Conservation (phyloP, 495 filamentous ascomycete genomes). For the Glutinoglossum americanum region DNA sequence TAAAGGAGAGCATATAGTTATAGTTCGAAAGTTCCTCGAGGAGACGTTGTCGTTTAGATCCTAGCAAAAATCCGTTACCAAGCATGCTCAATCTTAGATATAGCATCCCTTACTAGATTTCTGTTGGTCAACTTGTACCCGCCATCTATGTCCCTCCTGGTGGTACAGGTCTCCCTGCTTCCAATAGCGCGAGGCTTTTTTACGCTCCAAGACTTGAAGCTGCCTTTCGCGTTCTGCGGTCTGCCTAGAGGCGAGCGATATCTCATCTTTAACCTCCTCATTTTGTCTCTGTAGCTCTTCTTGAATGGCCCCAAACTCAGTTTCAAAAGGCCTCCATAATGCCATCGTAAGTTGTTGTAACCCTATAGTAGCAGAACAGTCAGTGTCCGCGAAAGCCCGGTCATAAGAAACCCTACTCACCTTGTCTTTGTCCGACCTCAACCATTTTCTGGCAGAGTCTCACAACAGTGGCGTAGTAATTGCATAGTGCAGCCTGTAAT, state of each 20-base stretch:
- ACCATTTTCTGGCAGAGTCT: constrained; percentile 15
- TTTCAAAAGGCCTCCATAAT: constrained; percentile 5
- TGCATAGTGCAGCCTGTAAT: constrained; percentile 16
- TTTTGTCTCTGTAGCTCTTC: constrained; percentile 1
- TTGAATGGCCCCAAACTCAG: constrained; percentile 10
- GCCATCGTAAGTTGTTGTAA: neutral
- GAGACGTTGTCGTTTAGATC: constrained; percentile 3
- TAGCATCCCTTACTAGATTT: neutral
- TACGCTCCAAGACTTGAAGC: neutral
- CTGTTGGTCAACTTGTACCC: neutral
- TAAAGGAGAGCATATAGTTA: constrained; percentile 6
- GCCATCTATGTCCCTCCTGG: neutral
- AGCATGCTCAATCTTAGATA: neutral
- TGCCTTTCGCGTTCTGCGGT: neutral
- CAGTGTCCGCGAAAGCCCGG: neutral
- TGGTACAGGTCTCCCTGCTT: neutral
- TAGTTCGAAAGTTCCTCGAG: constrained; percentile 6
- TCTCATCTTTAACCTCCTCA: constrained; percentile 8
- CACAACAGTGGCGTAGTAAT: constrained; percentile 18
- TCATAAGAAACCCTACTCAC: neutral
- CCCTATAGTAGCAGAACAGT: neutral
- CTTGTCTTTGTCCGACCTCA: constrained; percentile 8
- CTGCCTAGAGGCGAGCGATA: constrained; percentile 11
- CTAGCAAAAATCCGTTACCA: neutral
- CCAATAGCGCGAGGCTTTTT: neutral